Conservation (phyloP, 2,329 filamentous ascomycete species). For the Colletotrichum tamarilloi region DNA sequence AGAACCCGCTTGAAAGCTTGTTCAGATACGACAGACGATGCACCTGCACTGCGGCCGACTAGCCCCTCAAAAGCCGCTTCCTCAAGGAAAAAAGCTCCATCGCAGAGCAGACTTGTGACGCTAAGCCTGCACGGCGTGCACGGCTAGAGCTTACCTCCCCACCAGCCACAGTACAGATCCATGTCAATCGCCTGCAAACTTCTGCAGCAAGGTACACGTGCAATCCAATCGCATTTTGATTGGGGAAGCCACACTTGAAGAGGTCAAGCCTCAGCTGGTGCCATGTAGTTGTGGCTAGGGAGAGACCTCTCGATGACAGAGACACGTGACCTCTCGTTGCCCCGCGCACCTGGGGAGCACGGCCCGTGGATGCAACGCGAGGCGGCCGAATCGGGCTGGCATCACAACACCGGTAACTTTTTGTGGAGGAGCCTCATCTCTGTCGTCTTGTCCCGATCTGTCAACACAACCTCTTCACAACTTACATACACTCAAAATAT, state of each 20-base stretch:
- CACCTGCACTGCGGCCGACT: slow-evolving; percentile 1
- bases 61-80: slow-evolving; percentile 16
- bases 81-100: slow-evolving; percentile 19
- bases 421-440: slow-evolving; percentile 24
- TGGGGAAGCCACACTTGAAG: not conserved
- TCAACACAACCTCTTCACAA: slow-evolving; percentile 22
- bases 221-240: not conserved
- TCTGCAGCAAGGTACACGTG: slow-evolving; percentile 23
- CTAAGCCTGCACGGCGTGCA: slow-evolving; percentile 8
- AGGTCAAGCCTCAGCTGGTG: not conserved
- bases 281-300: not conserved
- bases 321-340: slow-evolving; percentile 32
- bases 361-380: slow-evolving; percentile 26
- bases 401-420: slow-evolving; percentile 30
- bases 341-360: slow-evolving; percentile 29
- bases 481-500: not conserved
- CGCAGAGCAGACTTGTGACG: slow-evolving; percentile 17
- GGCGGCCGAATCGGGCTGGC: slow-evolving; percentile 19
- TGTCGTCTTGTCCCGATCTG: slow-evolving; percentile 9
- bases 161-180: slow-evolving; percentile 25
- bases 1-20: slow-evolving; percentile 35
- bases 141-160: slow-evolving; percentile 18
- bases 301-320: not conserved
- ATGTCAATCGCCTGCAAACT: not conserved
- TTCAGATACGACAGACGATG: slow-evolving; percentile 21